Base-by-base conservation (phyloP, 805 yeast genomes). In the Yarrowia sp. region DNA sequence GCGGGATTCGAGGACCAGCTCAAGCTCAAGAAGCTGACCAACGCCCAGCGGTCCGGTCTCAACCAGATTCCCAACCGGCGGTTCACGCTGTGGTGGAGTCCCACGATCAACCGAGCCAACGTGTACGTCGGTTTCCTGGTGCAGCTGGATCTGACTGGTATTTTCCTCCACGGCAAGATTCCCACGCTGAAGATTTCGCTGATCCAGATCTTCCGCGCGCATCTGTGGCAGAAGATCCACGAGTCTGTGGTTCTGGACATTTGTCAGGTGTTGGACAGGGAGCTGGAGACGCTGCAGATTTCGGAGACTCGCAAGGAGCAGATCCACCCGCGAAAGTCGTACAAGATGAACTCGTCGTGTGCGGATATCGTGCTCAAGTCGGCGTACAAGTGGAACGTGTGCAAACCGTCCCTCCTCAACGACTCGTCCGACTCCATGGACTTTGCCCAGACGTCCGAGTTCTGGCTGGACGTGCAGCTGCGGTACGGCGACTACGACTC, bases 81-180 rank as follows among this genome's bases (percentile, higher is more conserved):
- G 47, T 94, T 94, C 71, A 94, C 99, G 0, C 77, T 94, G 29
- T 94, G 99, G 99, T 94, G 99, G 99, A 91, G 97, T 0, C 99
- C 99, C 6, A 94, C 99, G 0, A 94, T 94, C 68, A 94, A 94
- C 70, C 82, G 99, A 66, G 99, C 99, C 6, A 94, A 94, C 70
- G 98, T 94, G 24, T 94, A 94, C 71, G 97, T 94, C 63, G 99
- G 99, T 25, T 94, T 94, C 77, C 79, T 92, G 70, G 99, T 94
- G 27, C 99, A 94, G 72, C 78, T 94, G 46, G 99, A 94, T 74
- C 77, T 94, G 70, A 94, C 99, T 0, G 99, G 99, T 69, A 93
- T 94, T 27, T 94, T 94, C 73, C 77, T 94, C 55, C 99, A 94
- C 71, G 99, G 99, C 67, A 94, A 94, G 73, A 94, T 94, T 66